These are phyloP conservation scores for Zygotorulaspora chibaensis DNA, from an alignment of 805 yeast species.

Conservation along the genomic window DNA sequence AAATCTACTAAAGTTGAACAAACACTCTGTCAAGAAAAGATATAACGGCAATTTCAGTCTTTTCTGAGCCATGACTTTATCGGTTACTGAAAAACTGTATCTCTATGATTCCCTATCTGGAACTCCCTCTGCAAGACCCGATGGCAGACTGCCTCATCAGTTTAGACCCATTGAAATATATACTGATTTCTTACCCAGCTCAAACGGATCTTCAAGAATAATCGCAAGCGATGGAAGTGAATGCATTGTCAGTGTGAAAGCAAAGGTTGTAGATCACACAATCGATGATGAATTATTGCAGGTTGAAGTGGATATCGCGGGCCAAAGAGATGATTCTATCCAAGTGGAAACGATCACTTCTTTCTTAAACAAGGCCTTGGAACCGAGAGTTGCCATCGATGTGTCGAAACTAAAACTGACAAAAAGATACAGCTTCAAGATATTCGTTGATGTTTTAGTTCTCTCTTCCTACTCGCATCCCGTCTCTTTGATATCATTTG, in stretches of 20 bases:
- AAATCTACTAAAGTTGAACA: neutral
- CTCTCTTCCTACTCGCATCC: constrained; percentile 79
- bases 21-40: neutral
- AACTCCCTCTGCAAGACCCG: constrained; percentile 71
- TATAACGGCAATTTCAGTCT: neutral
- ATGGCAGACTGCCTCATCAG: constrained; percentile 69
- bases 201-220: constrained; percentile 90
- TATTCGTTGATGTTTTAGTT: constrained; percentile 76
- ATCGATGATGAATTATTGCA: constrained; percentile 51
- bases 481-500: constrained; percentile 71
- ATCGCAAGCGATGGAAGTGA: constrained; percentile 87
- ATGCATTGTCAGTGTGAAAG: constrained; percentile 86
- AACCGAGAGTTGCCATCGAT: constrained; percentile 40
- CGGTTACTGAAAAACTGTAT: constrained; percentile 73
- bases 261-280: constrained; percentile 61
- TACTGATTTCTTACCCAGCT: constrained; percentile 73
- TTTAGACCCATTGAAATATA: constrained; percentile 84
- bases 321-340: constrained; percentile 73
- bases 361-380: constrained; percentile 39
- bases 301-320: constrained; percentile 78
- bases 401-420: constrained; percentile 54
- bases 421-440: constrained; percentile 66
- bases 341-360: constrained; percentile 61
- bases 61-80: constrained; percentile 50
- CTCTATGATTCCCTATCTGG: constrained; percentile 65